Evolutionary conservation across 768 basidiomycete species (phyloP).

Genomic region (Tephrocybe sp.): DNA sequence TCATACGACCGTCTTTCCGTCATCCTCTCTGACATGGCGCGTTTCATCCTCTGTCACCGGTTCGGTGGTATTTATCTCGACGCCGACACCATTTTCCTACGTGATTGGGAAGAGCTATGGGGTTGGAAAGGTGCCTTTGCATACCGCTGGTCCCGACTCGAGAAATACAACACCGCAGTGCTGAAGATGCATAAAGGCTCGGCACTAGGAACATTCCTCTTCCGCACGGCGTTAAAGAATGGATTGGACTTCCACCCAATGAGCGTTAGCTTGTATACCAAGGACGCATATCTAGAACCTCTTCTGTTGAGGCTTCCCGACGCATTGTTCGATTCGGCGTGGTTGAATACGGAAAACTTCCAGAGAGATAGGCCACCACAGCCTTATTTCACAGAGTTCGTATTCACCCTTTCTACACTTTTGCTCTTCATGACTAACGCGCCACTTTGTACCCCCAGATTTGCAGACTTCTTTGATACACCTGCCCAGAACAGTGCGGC

Average conservation of each 20-base stretch:
- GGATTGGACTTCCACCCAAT: conserved; percentile 94
- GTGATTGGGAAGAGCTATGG: conserved; percentile 98
- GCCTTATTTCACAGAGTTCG: conserved; percentile 84
- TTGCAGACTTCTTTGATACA: conserved; percentile 80
- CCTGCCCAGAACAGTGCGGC: conserved; percentile 67
- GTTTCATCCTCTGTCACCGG: conserved; percentile 91
- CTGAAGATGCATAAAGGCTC: conserved; percentile 86
- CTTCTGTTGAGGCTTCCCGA: conserved; percentile 82
- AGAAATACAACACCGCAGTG: conserved; percentile 93
- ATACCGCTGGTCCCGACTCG: conserved; percentile 89
- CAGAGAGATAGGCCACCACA: conserved; percentile 90
- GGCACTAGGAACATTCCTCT: conserved; percentile 85
- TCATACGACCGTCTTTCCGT: conserved; percentile 91
- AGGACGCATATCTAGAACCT: conserved; percentile 76
- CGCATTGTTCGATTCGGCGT: conserved; percentile 90
- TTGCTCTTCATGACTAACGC: conserved; percentile 3
- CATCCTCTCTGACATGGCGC: conserved; percentile 93
- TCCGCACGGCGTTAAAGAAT: conserved; percentile 89
- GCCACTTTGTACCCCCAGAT: conserved; percentile 43
- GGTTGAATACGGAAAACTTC: conserved; percentile 88
- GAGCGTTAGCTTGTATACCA: conserved; percentile 82
- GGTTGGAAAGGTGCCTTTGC: conserved; percentile 94
- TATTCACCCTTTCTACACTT: conserved; percentile 8
- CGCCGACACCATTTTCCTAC: conserved; percentile 87
- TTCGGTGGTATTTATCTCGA: conserved; percentile 95